These are phyloP conservation scores for Diaporthe vexans DNA, from an alignment of 2,329 filamentous ascomycete genomes.

Conservation along the genomic window DNA sequence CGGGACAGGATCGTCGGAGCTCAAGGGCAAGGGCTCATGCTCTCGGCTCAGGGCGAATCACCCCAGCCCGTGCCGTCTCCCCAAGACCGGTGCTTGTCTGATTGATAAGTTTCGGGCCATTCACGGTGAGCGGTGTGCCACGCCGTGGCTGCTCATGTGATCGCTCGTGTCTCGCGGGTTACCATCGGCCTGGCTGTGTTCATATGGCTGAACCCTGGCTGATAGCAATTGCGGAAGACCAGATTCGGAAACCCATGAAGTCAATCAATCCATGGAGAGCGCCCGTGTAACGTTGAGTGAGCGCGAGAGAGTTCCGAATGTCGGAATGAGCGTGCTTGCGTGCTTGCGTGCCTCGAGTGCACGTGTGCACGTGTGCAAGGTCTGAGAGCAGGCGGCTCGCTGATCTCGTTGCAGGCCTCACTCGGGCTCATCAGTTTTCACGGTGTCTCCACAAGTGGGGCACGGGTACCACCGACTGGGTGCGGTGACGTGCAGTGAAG, in stretches of 20 bases:
- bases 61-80: constrained; percentile 6
- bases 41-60: constrained; percentile 28
- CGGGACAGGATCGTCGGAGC: constrained; percentile 5
- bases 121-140: constrained; percentile 36
- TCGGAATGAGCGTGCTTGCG: constrained; percentile 6
- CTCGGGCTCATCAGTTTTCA: constrained; percentile 18
- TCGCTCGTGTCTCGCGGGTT: constrained; percentile 26
- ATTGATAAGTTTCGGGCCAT: constrained; percentile 27
- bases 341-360: constrained; percentile 9
- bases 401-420: constrained; percentile 17
- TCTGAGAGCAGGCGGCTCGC: neutral
- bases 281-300: constrained; percentile 4
- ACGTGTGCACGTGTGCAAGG: constrained; percentile 16
- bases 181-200: constrained; percentile 26
- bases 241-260: constrained; percentile 20
- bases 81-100: constrained; percentile 15
- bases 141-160: constrained; percentile 31
- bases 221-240: constrained; percentile 25
- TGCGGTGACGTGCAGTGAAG: constrained; percentile 29
- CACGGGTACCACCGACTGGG: constrained; percentile 23
- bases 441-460: constrained; percentile 5
- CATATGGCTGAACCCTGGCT: constrained; percentile 12
- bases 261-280: no score
- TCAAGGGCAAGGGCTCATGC: neutral
- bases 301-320: neutral